Base-by-base conservation (phyloP, 192 early-diverging fungal species). In the Neocallimastix lanati region DNA sequence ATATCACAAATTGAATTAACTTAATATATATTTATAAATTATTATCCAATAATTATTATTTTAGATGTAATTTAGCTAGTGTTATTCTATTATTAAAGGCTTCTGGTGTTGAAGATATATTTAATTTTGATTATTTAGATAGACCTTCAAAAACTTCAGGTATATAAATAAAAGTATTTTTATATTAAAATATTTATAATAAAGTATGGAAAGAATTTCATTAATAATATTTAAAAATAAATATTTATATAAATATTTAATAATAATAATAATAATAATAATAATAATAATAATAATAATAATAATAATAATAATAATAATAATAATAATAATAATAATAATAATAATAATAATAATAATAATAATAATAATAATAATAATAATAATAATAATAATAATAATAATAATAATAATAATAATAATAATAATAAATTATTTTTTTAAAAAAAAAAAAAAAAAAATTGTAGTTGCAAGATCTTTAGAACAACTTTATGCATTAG, bases 111-210 rank as follows among this genome's bases (percentile, higher is more conserved):
- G 85, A 93, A 36, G 90, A 99, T 81, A 89, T 97, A n/a, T 84
- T 94, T 79, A 81, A 83, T 28, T 99, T 99, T 85, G 96, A 98
- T 80, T 99, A 93, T 84, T 93, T 99, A 90, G 96, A 99, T 81
- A 88, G 90, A 29, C 96, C 98, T 12, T 90, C 93, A 0, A 87
- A 92, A 76, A 87, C 85, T 9, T 88, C 88, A 28, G 82, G 89
- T 90, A 84, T n/a, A n/a, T n/a, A 82, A 12, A 38, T 15, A 14
- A 12, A 38, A 38, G 1, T 38, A 38, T 13, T 14, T 12, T 13
- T 38, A 6, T 6, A 33, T 33, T 6, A 33, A 33, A 6, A 33
- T 33, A 33, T 33, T 33, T 33, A 11, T 33, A n/a, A n/a, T n/a
- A n/a, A n/a, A n/a, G n/a, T n/a, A n/a, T n/a, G n/a, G n/a, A n/a